Evolutionary conservation across 2,329 filamentous ascomycete genomes (phyloP), one percentile per base, ranked within the genome.

Genomic region (Penicillium sumatraense): DNA sequence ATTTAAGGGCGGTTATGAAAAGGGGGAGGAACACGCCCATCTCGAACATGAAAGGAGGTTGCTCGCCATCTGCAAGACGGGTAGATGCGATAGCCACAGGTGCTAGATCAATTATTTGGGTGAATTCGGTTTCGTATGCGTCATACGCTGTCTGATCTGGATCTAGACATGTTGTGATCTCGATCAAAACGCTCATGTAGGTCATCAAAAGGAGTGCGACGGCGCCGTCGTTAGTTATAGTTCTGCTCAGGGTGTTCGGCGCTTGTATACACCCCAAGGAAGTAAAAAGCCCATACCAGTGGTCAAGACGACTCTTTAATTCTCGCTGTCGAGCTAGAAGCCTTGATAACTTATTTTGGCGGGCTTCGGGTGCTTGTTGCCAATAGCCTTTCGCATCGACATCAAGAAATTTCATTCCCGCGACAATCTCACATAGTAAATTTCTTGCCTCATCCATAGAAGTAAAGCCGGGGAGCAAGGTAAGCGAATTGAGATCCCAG

Each of bases 1-100:
- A 62, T 31, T 61, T 62, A 11, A 62, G 58, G 2, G 53, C 56
- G 5, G 61, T 59, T 26, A 64, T 61, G 23, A 62, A 62, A 7
- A 59, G 58, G 10, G 61, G 60, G 16, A 64, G 58, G 21, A 62
- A 64, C 3, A 64, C 52, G 5, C 61, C 59, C 45, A 55, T 58
- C 33, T 64, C 61, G 10, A 64, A 62, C 45, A 49, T 58, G 38
- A 64, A 61, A 2, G 49, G 49, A 2, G 60, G 61, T 20, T 64
- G 61, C 24, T 51, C 46, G 11, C 56, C 61, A 27, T 61, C 54
- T 3, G 49, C 23, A 11, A 36, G 53, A 20, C 51, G 49, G 10
- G 59, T 62, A 5, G 47, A 49, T n/a, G 40, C 46, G 33, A 61
- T 42, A 8, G 60, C 53, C 3, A 31, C 24, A 7, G 56, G 47